Conservation (phyloP, 495 filamentous ascomycete species). For the Neurospora sp. region DNA sequence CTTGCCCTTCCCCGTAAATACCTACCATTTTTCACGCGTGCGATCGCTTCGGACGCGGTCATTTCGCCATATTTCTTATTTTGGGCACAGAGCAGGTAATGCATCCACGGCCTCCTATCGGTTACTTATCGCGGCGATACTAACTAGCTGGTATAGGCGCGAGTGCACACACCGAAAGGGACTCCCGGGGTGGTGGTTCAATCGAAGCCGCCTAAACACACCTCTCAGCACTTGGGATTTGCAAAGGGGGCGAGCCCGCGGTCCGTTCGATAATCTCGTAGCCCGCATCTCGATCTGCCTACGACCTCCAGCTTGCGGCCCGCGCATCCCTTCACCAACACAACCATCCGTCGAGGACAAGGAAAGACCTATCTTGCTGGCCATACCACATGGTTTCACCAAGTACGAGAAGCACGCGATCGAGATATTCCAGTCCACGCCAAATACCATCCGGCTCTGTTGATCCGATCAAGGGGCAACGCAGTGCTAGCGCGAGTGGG, state of each 20-base stretch:
- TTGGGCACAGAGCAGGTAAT: conserved; percentile 12
- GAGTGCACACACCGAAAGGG: conserved; percentile 3
- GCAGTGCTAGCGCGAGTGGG: background rate
- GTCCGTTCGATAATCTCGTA: background rate
- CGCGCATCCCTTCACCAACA: conserved; percentile 2
- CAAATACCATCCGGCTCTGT: conserved; percentile 26
- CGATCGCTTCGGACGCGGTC: conserved; percentile 14
- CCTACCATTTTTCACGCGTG: conserved; percentile 11
- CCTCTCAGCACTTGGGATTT: background rate
- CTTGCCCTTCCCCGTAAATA: conserved; percentile 5
- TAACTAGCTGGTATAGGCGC: conserved; percentile 23
- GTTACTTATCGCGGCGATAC: conserved; percentile 12
- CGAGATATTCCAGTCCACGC: conserved; percentile 47
- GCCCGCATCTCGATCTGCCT: background rate
- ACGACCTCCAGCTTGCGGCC: background rate
- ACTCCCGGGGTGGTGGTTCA: conserved; percentile 3
- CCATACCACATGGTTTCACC: conserved; percentile 22
- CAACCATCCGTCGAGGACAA: background rate
- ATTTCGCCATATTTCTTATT: conserved; percentile 11
- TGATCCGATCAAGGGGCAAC: conserved; percentile 17
- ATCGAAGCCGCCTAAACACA: conserved; percentile 8
- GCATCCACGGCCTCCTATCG: background rate
- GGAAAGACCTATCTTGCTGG: background rate
- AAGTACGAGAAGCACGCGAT: conserved; percentile 34
- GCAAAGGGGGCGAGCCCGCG: conserved; percentile 17